phyloP scores from a whole-genome alignment of 768 basidiomycete genomes.

The Mycena chlorophos region DNA sequence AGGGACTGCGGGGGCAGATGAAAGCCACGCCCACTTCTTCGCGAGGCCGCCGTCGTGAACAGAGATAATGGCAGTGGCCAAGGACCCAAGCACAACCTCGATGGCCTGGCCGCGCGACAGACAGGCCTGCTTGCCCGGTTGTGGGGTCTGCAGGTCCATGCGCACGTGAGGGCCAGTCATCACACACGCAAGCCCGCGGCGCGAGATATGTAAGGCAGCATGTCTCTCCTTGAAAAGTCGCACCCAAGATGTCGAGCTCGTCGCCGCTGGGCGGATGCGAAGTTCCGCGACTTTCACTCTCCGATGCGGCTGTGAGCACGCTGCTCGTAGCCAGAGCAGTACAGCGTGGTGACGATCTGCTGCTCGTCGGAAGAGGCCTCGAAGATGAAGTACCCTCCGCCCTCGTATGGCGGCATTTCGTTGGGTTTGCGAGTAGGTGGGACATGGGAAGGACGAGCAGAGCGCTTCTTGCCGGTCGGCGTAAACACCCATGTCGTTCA shows the following conservation, averaged over 20 bases:
- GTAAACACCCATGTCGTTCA: slow-evolving; percentile 8
- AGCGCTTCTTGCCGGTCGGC: background rate
- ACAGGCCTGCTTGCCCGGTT: slow-evolving; percentile 4
- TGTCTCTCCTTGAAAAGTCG: slow-evolving; percentile 26
- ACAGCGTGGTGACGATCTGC: slow-evolving; percentile 23
- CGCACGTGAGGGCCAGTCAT: slow-evolving; percentile 20
- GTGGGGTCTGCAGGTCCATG: slow-evolving; percentile 3
- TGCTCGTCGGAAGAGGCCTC: slow-evolving; percentile 18
- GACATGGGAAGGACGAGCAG: background rate
- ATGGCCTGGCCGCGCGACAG: slow-evolving; percentile 22
- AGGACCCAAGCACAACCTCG: slow-evolving; percentile 21
- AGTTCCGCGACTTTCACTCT: slow-evolving; percentile 26
- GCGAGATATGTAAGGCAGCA: slow-evolving; percentile 22
- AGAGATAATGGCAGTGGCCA: slow-evolving; percentile 19
- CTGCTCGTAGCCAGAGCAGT: slow-evolving; percentile 26
- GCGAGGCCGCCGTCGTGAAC: slow-evolving; percentile 25
- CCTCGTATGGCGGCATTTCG: slow-evolving; percentile 6
- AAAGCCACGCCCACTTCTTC: slow-evolving; percentile 25
- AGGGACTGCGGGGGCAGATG: background rate
- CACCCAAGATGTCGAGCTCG: slow-evolving; percentile 14
- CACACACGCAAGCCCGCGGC: slow-evolving; percentile 22
- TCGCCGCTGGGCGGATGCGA: slow-evolving; percentile 15
- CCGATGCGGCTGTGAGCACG: slow-evolving; percentile 11
- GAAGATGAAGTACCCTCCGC: slow-evolving; percentile 26
- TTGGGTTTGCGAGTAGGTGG: background rate